Evolutionary conservation across 2,329 filamentous ascomycete species (phyloP), one percentile per base, ranked within the genome.

Genomic region (Helminthosporium solani): DNA sequence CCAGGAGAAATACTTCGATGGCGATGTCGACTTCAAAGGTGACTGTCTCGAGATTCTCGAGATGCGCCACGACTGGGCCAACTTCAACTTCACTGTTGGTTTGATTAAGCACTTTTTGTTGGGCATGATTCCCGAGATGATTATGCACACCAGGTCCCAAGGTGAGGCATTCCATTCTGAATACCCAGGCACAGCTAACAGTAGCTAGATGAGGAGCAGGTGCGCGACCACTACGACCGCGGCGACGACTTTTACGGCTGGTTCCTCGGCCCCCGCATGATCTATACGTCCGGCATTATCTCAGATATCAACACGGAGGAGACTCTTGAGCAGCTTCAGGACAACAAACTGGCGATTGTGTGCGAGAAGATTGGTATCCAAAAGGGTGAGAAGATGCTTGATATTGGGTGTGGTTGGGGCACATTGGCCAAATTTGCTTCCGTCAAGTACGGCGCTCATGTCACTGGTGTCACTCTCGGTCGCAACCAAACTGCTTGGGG

Each of bases 161-260:
- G 86, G 86, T 86, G 75, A 55, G 75, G 16, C 16, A n/a, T 40
- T 27, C 16, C 9, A n/a, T 33, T 14, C 11, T 11, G 20, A 11
- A 8, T 15, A 25, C 28, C 23, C 21, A 46, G 27, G 33, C 21
- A 7, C 21, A 49, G 47, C 61, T 74, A 59, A 73, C 54, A 33
- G n/a, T 21, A 33, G 12, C 8, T 57, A 90, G 92, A 97, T 61
- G 91, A 96, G 81, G 92, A 97, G 74, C 94, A 97, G 76, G 91
- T 97, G 46, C 90, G 91, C 68, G 90, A 91, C 72, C 90, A 96
- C 78, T 99, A 99, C 74, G 94, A 97, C 80, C 86, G 90, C 56
- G 94, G 94, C 67, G 90, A 99, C 71, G 94, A 97, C 75, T 96
- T 96, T 77, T 99, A 99, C 79, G 87, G 84, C 70, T 99, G 91